phyloP scores from a whole-genome alignment of 257 asterid genomes.

The Cordia subcordata region DNA sequence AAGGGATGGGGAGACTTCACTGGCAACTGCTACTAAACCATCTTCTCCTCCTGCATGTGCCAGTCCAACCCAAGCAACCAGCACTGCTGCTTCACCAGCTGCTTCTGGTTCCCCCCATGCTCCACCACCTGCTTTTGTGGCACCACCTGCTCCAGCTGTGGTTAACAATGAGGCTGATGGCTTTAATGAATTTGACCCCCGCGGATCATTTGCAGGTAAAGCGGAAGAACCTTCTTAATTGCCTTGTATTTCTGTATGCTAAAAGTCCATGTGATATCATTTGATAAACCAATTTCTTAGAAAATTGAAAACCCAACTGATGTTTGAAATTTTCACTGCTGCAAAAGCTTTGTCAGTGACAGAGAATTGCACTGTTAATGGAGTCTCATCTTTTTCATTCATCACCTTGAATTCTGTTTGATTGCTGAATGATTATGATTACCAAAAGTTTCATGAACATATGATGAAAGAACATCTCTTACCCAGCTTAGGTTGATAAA shows the following conservation, averaged over 20 bases:
- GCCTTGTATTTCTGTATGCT: neutral
- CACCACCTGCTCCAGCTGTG: conserved; percentile 42
- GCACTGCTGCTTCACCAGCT: conserved; percentile 35
- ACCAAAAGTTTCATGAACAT: too few relatives aligned
- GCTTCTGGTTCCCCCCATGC: conserved; percentile 47
- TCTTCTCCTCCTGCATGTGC: conserved; percentile 44
- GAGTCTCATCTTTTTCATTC: too few relatives aligned
- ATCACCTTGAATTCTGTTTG: too few relatives aligned
- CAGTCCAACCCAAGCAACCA: conserved; percentile 46
- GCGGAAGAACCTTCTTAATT: conserved; percentile 3
- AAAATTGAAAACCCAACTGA: too few relatives aligned
- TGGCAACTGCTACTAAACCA: conserved; percentile 56
- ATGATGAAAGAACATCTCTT: too few relatives aligned
- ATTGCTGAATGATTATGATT: too few relatives aligned
- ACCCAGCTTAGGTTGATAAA: too few relatives aligned
- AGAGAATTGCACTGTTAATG: too few relatives aligned
- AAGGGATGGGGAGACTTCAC: conserved; percentile 73
- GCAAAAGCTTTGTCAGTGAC: too few relatives aligned
- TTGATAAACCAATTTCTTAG: neutral
- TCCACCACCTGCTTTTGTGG: conserved; percentile 33
- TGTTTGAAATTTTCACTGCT: too few relatives aligned
- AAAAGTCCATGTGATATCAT: too few relatives aligned
- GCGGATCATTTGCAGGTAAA: conserved; percentile 77
- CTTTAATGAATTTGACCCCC: conserved; percentile 96
- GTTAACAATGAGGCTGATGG: conserved; percentile 42